Evolutionary conservation across 2,329 filamentous ascomycete genomes (phyloP).

Genomic region (Albophoma yamanashiensis): DNA sequence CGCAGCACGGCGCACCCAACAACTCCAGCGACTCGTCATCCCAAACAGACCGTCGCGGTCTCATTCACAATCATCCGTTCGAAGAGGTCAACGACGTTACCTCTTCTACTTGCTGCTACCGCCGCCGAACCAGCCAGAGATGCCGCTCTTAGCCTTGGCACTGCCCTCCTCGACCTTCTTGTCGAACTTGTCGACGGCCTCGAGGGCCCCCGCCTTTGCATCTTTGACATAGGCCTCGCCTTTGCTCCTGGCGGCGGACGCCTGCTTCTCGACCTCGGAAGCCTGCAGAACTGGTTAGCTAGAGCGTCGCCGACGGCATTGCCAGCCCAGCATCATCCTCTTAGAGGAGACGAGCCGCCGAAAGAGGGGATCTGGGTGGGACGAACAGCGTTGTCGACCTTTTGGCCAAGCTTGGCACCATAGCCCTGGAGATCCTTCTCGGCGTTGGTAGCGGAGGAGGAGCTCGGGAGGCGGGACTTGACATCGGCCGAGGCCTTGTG

Average conservation of each 20-base stretch:
- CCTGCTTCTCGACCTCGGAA: constrained; percentile 51
- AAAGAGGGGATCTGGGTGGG: not conserved
- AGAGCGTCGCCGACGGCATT: not conserved
- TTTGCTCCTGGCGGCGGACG: constrained; percentile 50
- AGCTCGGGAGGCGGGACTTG: constrained; percentile 54
- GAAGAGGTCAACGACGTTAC: not conserved
- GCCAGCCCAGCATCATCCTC: not conserved
- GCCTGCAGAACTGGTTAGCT: constrained; percentile 11
- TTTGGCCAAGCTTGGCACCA: constrained; percentile 42
- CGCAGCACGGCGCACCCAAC: not conserved
- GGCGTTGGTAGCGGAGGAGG: constrained; percentile 41
- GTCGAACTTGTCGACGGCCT: constrained; percentile 76
- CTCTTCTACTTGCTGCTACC: constrained; percentile 39
- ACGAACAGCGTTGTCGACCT: constrained; percentile 60
- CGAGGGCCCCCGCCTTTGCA: constrained; percentile 50
- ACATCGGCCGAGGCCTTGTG: constrained; percentile 56
- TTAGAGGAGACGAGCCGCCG: not conserved
- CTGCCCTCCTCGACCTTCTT: constrained; percentile 69
- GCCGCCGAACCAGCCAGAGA: constrained; percentile 82
- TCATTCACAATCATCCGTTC: not conserved
- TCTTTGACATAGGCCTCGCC: constrained; percentile 51
- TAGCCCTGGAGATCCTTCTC: constrained; percentile 50
- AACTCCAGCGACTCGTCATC: not conserved
- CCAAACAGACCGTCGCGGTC: not conserved
- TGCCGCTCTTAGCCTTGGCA: constrained; percentile 70